phyloP scores from a whole-genome alignment of 805 yeast genomes.

The Yarrowia sp. region DNA sequence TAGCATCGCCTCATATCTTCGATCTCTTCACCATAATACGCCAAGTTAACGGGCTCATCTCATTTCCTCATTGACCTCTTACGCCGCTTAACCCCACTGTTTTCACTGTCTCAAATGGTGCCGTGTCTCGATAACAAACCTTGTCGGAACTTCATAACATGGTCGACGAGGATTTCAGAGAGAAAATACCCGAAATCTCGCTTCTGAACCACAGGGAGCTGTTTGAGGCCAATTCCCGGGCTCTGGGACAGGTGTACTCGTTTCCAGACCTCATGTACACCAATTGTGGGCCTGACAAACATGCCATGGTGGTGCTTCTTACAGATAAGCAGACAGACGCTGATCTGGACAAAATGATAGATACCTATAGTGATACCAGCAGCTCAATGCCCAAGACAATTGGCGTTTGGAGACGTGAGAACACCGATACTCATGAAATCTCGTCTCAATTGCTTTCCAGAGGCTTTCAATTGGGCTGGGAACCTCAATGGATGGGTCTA shows the following conservation, averaged over 20 bases:
- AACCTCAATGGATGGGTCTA: constrained; percentile 31
- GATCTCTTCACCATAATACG: too few relatives aligned
- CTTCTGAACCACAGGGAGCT: constrained; percentile 23
- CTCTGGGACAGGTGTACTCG: constrained; percentile 14
- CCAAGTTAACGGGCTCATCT: too few relatives aligned
- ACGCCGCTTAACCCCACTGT: too few relatives aligned
- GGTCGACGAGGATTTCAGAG: neutral
- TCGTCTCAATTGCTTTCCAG: constrained; percentile 6
- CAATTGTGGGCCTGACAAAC: constrained; percentile 1
- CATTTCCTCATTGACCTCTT: too few relatives aligned
- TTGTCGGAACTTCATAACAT: neutral
- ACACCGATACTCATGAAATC: neutral
- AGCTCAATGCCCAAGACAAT: constrained; percentile 8
- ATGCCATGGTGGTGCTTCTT: constrained; percentile 18
- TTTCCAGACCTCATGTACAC: constrained; percentile 1
- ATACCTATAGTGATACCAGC: neutral
- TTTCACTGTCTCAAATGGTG: neutral
- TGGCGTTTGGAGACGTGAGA: constrained; percentile 16
- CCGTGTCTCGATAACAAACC: constrained; percentile 4
- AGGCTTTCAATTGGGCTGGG: constrained; percentile 21
- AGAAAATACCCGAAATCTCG: neutral
- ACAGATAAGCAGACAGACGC: neutral
- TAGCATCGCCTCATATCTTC: too few relatives aligned
- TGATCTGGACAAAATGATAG: constrained; percentile 17
- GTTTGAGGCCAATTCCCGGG: constrained; percentile 26